Evolutionary conservation across 2,329 filamentous ascomycete species (phyloP).

Genomic region (Magnaporthales sp.): DNA sequence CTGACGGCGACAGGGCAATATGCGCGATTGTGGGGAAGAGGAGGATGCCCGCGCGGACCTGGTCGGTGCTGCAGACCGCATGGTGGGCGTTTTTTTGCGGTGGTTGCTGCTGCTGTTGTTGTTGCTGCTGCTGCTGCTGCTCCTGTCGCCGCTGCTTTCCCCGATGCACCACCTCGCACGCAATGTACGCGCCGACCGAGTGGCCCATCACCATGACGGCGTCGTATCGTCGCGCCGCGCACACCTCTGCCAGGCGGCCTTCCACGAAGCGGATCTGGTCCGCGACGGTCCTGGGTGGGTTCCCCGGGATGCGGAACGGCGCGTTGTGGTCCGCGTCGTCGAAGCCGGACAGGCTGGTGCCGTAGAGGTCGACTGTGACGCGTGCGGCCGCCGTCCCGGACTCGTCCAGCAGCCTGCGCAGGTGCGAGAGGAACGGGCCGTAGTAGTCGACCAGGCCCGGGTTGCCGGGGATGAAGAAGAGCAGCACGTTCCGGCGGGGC

Average conservation of each 20-base stretch:
- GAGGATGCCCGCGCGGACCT: constrained; percentile 45
- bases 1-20: constrained; percentile 54
- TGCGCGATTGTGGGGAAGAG: constrained; percentile 70
- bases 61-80: constrained; percentile 18
- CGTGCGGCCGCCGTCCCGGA: constrained; percentile 21
- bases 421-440: constrained; percentile 50
- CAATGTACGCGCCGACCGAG: constrained; percentile 65
- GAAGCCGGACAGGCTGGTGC: constrained; percentile 51
- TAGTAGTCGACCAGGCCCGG: constrained; percentile 72
- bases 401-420: constrained; percentile 44
- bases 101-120: neutral
- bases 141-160: constrained; percentile 23
- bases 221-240: constrained; percentile 27
- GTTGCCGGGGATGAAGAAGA: constrained; percentile 71
- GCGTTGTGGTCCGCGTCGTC: constrained; percentile 38
- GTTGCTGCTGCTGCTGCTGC: neutral
- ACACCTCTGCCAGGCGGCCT: constrained; percentile 22
- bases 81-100: constrained; percentile 8
- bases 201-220: constrained; percentile 62
- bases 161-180: constrained; percentile 57
- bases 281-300: constrained; percentile 41
- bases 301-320: constrained; percentile 28
- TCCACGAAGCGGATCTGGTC: constrained; percentile 41
- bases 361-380: constrained; percentile 45
- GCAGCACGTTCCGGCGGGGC: constrained; percentile 27